These are phyloP conservation scores for Rhypophila decipiens DNA, from an alignment of 495 filamentous ascomycete genomes.

Conservation along the genomic window DNA sequence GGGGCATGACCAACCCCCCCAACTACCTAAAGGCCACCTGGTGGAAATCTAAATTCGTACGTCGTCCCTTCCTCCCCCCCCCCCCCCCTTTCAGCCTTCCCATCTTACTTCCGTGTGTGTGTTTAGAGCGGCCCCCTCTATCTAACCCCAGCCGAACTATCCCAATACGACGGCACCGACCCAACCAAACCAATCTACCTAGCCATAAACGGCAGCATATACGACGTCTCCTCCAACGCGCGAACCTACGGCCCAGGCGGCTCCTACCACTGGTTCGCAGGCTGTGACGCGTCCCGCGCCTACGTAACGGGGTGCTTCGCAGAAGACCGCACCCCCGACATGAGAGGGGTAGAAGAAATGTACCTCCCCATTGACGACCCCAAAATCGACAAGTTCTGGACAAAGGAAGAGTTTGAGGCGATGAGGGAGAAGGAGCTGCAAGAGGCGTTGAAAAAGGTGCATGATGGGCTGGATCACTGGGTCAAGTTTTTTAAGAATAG, in stretches of 20 bases:
- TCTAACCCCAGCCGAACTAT: constrained; percentile 69
- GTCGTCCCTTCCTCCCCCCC: constrained; percentile 9
- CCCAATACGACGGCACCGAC: constrained; percentile 72
- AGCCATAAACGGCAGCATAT: constrained; percentile 88
- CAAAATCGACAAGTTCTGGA: constrained; percentile 43
- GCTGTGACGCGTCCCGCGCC: constrained; percentile 77
- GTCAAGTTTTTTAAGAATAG: constrained; percentile 70
- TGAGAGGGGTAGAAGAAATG: constrained; percentile 84
- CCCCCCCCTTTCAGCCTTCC: neutral
- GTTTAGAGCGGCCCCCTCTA: constrained; percentile 36
- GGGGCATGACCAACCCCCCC: constrained; percentile 53
- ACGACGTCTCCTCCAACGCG: constrained; percentile 76
- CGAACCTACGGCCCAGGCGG: constrained; percentile 85
- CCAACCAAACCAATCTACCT: constrained; percentile 75
- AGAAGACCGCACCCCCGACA: constrained; percentile 72
- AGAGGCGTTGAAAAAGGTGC: constrained; percentile 48
- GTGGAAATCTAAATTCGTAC: constrained; percentile 58
- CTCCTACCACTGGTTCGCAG: constrained; percentile 80
- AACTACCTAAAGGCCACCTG: constrained; percentile 58
- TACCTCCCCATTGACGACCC: constrained; percentile 71
- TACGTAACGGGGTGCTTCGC: constrained; percentile 98
- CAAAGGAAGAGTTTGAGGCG: constrained; percentile 46
- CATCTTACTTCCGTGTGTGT: no score
- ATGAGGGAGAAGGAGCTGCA: constrained; percentile 46
- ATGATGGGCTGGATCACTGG: constrained; percentile 59